Evolutionary conservation across 768 basidiomycete species (phyloP).

Genomic region (Psilocybe sp.): DNA sequence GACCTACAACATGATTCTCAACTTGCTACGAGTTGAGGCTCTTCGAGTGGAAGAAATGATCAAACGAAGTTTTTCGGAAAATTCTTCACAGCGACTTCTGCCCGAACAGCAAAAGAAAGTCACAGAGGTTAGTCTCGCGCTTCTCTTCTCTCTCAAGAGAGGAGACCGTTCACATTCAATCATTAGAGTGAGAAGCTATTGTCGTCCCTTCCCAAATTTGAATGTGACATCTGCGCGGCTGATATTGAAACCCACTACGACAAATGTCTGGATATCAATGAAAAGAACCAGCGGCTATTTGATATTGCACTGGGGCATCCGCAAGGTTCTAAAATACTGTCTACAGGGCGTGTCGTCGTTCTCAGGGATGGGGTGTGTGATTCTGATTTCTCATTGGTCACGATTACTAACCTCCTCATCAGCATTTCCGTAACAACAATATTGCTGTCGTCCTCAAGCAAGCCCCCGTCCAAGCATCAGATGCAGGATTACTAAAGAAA

Average conservation of each 20-base stretch:
- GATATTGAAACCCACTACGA: constrained; percentile 83
- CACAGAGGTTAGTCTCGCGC: constrained; percentile 53
- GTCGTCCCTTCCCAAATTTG: constrained; percentile 57
- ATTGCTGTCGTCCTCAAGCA: constrained; percentile 70
- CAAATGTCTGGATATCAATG: constrained; percentile 55
- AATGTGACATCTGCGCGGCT: constrained; percentile 63
- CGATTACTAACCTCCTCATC: background rate
- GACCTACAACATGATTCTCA: constrained; percentile 99
- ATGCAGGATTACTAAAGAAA: constrained; percentile 43
- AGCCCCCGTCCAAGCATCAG: constrained; percentile 45
- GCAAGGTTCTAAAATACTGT: constrained; percentile 66
- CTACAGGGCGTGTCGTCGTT: constrained; percentile 77
- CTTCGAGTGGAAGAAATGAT: constrained; percentile 99
- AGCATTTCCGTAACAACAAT: constrained; percentile 78
- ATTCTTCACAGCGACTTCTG: constrained; percentile 86
- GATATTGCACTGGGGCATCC: constrained; percentile 54
- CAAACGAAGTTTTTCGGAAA: constrained; percentile 98
- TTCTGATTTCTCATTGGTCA: background rate
- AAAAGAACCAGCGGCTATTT: constrained; percentile 61
- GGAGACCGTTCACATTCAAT: constrained; percentile 3
- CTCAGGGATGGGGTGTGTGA: constrained; percentile 73
- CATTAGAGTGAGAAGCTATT: constrained; percentile 70
- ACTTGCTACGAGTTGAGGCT: constrained; percentile 93
- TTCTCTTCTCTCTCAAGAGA: constrained; percentile 6
- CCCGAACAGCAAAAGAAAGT: constrained; percentile 94